These are phyloP conservation scores for Leonotis leonurus DNA, from an alignment of 257 asterid genomes.

Conservation along the genomic window DNA sequence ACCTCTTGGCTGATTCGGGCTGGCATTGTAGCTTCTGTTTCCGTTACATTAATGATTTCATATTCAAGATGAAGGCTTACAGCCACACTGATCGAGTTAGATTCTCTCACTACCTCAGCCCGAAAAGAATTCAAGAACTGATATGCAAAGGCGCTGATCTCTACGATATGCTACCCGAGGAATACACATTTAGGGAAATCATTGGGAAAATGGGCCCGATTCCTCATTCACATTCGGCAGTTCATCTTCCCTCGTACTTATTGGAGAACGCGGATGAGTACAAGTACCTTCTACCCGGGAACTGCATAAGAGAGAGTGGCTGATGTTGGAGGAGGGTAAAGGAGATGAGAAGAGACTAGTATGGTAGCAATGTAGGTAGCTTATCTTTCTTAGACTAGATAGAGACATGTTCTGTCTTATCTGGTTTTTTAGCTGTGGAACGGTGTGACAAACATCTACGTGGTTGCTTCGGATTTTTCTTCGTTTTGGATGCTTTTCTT, in stretches of 20 bases:
- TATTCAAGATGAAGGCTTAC: slow-evolving; percentile 71
- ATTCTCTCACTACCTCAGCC: slow-evolving; percentile 48
- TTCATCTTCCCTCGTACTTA: slow-evolving; percentile 48
- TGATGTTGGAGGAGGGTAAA: slow-evolving; percentile 14
- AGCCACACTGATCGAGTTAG: slow-evolving; percentile 57
- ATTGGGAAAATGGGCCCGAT: slow-evolving; percentile 61
- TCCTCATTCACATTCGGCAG: slow-evolving; percentile 55
- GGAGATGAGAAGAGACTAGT: not conserved
- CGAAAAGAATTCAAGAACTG: slow-evolving; percentile 46
- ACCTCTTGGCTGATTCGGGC: slow-evolving; percentile 54
- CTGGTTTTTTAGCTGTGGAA: not conserved
- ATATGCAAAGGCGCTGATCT: slow-evolving; percentile 55
- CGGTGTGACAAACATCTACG: not conserved
- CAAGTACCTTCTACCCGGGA: slow-evolving; percentile 54
- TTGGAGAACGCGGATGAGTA: slow-evolving; percentile 42
- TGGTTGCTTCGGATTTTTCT: not conserved
- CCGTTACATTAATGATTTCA: slow-evolving; percentile 45
- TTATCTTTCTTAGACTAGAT: slow-evolving; percentile 1
- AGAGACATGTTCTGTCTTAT: not conserved
- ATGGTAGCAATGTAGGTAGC: not conserved
- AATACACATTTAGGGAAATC: slow-evolving; percentile 54
- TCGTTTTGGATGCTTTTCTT: no score
- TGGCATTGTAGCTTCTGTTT: no score
- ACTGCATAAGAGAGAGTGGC: no score
- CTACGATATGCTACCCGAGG: slow-evolving; percentile 69